A percentile compares a stretch with the other conserved stretches of the same genome.
phyloP scores from a whole-genome alignment of 2,329 filamentous ascomycete genomes.

The Aspergillus ochraceoroseus region DNA sequence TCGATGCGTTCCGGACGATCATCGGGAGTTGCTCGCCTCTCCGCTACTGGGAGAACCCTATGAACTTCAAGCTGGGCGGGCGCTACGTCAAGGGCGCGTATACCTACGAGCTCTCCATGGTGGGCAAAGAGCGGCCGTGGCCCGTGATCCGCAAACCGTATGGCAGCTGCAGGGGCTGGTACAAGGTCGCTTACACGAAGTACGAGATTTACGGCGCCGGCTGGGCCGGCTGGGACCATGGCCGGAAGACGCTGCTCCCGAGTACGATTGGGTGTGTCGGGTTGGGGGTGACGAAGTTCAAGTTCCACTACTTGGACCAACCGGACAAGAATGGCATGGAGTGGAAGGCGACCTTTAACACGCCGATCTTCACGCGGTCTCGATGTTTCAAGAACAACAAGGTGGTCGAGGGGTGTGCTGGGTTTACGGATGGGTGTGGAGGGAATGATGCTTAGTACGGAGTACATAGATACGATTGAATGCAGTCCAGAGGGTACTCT shows the following conservation, averaged over 20 bases:
- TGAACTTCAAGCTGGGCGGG: slow-evolving; percentile 21
- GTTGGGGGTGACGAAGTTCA: not conserved
- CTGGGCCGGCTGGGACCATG: slow-evolving; percentile 1
- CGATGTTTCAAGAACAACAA: slow-evolving; percentile 10
- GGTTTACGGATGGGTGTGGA: not conserved
- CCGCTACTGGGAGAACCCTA: slow-evolving; percentile 13
- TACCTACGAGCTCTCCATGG: slow-evolving; percentile 1
- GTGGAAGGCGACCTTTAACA: slow-evolving; percentile 9
- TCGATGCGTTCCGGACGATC: slow-evolving; percentile 4
- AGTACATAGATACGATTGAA: no score
- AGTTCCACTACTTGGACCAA: slow-evolving; percentile 6
- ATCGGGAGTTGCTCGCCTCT: slow-evolving; percentile 17
- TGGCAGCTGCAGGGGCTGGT: not conserved
- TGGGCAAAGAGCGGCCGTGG: slow-evolving; percentile 1
- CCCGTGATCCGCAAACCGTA: slow-evolving; percentile 1
- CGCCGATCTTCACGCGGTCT: slow-evolving; percentile 1
- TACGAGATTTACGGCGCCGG: slow-evolving; percentile 1
- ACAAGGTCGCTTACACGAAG: not conserved
- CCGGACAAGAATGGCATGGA: slow-evolving; percentile 7
- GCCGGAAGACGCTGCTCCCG: not conserved
- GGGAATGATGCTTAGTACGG: no score
- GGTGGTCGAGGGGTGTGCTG: not conserved
- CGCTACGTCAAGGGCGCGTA: slow-evolving; percentile 2
- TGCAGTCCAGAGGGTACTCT: no score
- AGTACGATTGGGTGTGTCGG: slow-evolving; percentile 1